A percentile compares a stretch with the other conserved stretches of the same genome.
These are phyloP conservation scores for Skeletonema potamos DNA, from an alignment of 108 stramenopile genomes.

Conservation along the genomic window DNA sequence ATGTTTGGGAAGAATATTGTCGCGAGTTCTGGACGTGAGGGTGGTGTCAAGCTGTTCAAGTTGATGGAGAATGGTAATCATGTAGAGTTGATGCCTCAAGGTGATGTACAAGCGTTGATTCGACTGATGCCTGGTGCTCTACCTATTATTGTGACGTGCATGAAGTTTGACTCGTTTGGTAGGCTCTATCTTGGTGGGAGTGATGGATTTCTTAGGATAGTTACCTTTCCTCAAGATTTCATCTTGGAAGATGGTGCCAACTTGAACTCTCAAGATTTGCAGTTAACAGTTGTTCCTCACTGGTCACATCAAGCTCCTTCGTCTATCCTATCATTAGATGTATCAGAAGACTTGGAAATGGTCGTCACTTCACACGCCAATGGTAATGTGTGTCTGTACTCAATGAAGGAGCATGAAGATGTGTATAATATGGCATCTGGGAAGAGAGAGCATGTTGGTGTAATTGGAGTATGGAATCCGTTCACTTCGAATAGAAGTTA, in stretches of 20 bases:
- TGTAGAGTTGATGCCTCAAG: conserved; percentile 13
- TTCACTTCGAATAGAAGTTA: conserved; percentile 5
- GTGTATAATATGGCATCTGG: background rate
- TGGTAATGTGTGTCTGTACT: conserved; percentile 30
- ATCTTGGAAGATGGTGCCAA: background rate
- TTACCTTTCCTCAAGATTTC: conserved; percentile 16
- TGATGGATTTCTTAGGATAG: conserved; percentile 49
- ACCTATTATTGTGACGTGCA: conserved; percentile 36
- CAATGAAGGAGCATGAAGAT: conserved; percentile 15
- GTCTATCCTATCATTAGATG: conserved; percentile 38
- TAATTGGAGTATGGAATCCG: conserved; percentile 40
- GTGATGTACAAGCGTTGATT: conserved; percentile 5
- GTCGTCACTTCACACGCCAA: conserved; percentile 32
- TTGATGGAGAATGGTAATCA: conserved; percentile 4
- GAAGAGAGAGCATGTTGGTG: background rate
- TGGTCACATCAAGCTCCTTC: conserved; percentile 5
- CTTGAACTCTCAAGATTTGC: background rate
- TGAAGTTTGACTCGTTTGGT: conserved; percentile 56
- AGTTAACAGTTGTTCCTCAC: conserved; percentile 2
- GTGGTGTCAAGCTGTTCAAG: conserved; percentile 52
- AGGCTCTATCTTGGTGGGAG: conserved; percentile 46
- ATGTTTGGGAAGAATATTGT: conserved; percentile 42
- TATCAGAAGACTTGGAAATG: conserved; percentile 30
- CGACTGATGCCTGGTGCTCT: conserved; percentile 12
- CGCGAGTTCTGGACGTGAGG: conserved; percentile 60